Base-by-base conservation (phyloP, 2,329 filamentous ascomycete species). In the Diatrype stigma region DNA sequence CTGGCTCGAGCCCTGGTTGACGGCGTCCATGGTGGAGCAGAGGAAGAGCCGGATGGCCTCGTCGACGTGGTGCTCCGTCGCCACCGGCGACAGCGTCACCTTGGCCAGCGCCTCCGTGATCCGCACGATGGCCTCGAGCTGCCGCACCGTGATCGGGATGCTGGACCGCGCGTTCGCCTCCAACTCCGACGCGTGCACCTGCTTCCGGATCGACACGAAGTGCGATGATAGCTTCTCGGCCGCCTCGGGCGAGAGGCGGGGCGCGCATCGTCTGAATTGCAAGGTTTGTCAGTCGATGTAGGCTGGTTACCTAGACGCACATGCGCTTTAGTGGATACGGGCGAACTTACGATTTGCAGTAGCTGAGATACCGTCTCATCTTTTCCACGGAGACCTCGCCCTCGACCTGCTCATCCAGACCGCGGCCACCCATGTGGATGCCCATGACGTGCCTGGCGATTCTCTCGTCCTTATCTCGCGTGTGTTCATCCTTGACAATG, bases 371-470 rank as follows among this genome's bases (percentile, higher is more conserved):
- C 54, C 92, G 85, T 73, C 91, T 91, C 90, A 99, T 96, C 74
- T 96, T 96, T 48, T 97, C 94, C 2, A 97, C 88, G 0, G 91
- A 82, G 46, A 99, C 92, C 64, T 96, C 93, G 2, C 90, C 87
- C 67, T 96, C 89, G 1, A 85, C 77, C 56, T 89, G 83, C 62
- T 96, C 91, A 62, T 96, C 90, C 0, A 87, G 74, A 38, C 89
- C 88, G 48, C 87, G 84, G 14, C 89, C 89, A 52, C 91, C 90
- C 89, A 96, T 97, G 63, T 97, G 93, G 57, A 99, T 92, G 44
- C 87, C 85, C 85, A 99, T 96, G 65, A 99, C 93, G 81, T 99
- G 94, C 66, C 87, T 93, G 12, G 94, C 94, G 64, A 99, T 97
- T 3, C 81, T 86, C 74, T 96, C 90, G 66, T 99, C 94, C 63